phyloP scores from a whole-genome alignment of 139 green algal species.

The Closterium sp. region DNA sequence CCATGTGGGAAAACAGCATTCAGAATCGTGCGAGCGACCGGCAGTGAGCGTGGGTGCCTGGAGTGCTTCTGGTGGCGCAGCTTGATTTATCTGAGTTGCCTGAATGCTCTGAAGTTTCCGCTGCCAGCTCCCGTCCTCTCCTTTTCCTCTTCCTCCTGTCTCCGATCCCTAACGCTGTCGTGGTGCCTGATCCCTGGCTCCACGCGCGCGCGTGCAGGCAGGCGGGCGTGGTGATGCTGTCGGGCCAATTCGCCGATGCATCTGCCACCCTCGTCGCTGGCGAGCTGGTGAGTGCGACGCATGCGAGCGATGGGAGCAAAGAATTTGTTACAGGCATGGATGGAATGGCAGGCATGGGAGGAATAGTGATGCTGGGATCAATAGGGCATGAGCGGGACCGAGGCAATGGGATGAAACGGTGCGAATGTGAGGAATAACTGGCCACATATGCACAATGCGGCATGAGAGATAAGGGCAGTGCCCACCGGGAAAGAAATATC shows the following conservation, averaged over 20 bases:
- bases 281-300: constrained; percentile 24
- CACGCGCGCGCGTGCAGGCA: constrained; percentile 3
- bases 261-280: constrained; percentile 32
- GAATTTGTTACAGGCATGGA: no score
- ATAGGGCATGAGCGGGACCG: neutral
- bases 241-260: constrained; percentile 27
- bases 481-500: no score
- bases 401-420: neutral
- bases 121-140: neutral
- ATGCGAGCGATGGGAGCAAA: neutral
- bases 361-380: neutral
- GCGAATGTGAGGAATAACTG: neutral
- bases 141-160: neutral
- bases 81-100: no score
- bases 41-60: neutral
- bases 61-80: neutral
- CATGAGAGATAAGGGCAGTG: neutral
- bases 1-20: neutral
- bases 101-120: neutral
- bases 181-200: neutral
- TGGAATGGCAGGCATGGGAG: neutral
- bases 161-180: no score
- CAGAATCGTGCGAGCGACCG: neutral
- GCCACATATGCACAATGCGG: neutral
- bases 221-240: constrained; percentile 35